Conservation (phyloP, 116 monocot species). For the Dioscorea cayenensis region DNA sequence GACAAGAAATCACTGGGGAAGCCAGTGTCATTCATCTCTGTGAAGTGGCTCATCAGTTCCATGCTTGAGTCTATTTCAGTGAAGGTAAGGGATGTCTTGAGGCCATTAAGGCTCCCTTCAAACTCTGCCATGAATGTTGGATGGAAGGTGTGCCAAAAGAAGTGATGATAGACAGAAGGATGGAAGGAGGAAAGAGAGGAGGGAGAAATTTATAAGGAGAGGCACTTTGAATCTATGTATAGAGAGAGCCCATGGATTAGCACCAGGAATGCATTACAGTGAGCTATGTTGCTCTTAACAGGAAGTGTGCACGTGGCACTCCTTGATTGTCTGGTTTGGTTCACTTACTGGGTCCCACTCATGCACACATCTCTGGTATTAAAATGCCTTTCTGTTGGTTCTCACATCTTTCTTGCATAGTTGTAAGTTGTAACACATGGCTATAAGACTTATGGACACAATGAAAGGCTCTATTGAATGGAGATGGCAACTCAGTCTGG, state of each 20-base stretch:
- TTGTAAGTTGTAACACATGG: too few relatives aligned
- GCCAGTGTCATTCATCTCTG: slow-evolving; percentile 10
- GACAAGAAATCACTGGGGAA: slow-evolving; percentile 5
- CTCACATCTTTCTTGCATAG: too few relatives aligned
- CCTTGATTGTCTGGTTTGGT: not conserved
- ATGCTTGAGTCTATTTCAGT: slow-evolving; percentile 30
- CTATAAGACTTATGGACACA: not conserved
- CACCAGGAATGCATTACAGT: not conserved
- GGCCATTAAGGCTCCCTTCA: slow-evolving; percentile 5
- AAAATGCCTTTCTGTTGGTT: too few relatives aligned
- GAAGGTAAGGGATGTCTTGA: slow-evolving; percentile 17
- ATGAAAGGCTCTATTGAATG: not conserved
- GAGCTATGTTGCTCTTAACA: not conserved
- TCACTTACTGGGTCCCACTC: too few relatives aligned
- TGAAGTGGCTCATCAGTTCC: slow-evolving; percentile 30
- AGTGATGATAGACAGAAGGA: not conserved
- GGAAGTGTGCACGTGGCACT: slow-evolving; percentile 8
- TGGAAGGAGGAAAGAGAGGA: not conserved
- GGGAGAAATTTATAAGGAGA: not conserved
- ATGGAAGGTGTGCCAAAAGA: not conserved
- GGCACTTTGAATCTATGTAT: not conserved
- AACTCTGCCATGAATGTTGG: slow-evolving; percentile 24
- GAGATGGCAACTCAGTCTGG: not conserved
- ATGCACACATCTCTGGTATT: too few relatives aligned
- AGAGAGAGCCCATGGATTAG: not conserved